Conservation (phyloP, 2,329 filamentous ascomycete species). For the Pseudogymnoascus sp. region DNA sequence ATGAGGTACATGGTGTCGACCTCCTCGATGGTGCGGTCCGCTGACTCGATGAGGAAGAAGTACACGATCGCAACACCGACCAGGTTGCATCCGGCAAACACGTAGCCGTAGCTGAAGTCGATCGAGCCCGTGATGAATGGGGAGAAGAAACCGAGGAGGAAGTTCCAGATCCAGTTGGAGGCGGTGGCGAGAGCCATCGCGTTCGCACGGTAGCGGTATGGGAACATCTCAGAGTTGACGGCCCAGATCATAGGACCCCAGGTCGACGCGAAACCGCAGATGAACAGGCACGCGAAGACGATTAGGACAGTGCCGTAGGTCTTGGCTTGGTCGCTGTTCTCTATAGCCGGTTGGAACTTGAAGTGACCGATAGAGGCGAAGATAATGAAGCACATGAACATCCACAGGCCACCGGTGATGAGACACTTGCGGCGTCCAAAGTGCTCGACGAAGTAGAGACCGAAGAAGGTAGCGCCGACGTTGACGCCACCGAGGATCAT, state of each 20-base stretch:
- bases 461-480: conserved; percentile 58
- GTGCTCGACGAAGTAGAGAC: conserved; percentile 61
- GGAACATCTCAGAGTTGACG: conserved; percentile 60
- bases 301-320: conserved; percentile 60
- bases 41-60: conserved; percentile 70
- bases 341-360: conserved; percentile 42
- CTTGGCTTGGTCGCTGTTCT: conserved; percentile 33
- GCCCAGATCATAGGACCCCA: conserved; percentile 68
- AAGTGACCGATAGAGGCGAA: conserved; percentile 49
- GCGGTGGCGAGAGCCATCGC: conserved; percentile 55
- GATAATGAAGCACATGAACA: conserved; percentile 58
- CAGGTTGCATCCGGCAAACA: conserved; percentile 67
- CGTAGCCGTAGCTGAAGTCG: conserved; percentile 65
- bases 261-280: conserved; percentile 61
- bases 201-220: conserved; percentile 52
- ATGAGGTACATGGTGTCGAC: conserved; percentile 24
- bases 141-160: conserved; percentile 69
- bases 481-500: conserved; percentile 65
- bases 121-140: conserved; percentile 69
- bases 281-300: conserved; percentile 67
- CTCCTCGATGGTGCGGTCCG: conserved; percentile 19
- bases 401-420: conserved; percentile 58
- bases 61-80: conserved; percentile 60
- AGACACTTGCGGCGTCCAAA: conserved; percentile 63
- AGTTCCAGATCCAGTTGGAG: conserved; percentile 66